Evolutionary conservation across 2,329 filamentous ascomycete genomes (phyloP).

Genomic region (Ophiostoma ulmi): DNA sequence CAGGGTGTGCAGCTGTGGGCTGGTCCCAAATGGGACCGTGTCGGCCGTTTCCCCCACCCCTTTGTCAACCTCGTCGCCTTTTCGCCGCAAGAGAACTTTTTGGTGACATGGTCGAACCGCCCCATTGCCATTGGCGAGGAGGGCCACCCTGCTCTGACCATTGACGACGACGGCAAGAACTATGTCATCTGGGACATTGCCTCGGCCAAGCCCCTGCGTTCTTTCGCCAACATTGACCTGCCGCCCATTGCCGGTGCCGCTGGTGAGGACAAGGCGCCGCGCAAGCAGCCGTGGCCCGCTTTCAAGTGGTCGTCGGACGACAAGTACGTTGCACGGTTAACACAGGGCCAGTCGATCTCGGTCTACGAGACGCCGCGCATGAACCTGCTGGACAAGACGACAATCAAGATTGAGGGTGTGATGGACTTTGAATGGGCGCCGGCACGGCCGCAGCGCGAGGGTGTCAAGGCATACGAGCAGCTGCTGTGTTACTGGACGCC

Average conservation of each 20-base stretch:
- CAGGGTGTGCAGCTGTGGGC: conserved; percentile 98
- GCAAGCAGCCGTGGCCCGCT: conserved; percentile 94
- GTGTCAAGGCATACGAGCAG: conserved; percentile 88
- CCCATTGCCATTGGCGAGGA: conserved; percentile 88
- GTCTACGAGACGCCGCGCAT: conserved; percentile 87
- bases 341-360: conserved; percentile 84
- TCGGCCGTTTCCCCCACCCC: conserved; percentile 90
- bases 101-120: conserved; percentile 94
- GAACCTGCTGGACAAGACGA: conserved; percentile 85
- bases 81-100: conserved; percentile 85
- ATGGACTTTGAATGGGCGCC: conserved; percentile 99
- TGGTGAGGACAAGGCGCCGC: conserved; percentile 54
- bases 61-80: conserved; percentile 95
- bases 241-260: conserved; percentile 50
- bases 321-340: conserved; percentile 91
- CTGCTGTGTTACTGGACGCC: conserved; percentile 98
- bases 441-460: conserved; percentile 71
- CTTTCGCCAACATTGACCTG: conserved; percentile 84
- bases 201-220: conserved; percentile 81
- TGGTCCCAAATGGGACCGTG: conserved; percentile 79
- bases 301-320: conserved; percentile 99
- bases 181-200: conserved; percentile 98
- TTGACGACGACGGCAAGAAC: conserved; percentile 98
- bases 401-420: conserved; percentile 93
- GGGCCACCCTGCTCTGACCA: conserved; percentile 72